Evolutionary conservation across 805 yeast species (phyloP), one percentile per base, ranked within the genome.

Genomic region (Saturnispora mendoncae): DNA sequence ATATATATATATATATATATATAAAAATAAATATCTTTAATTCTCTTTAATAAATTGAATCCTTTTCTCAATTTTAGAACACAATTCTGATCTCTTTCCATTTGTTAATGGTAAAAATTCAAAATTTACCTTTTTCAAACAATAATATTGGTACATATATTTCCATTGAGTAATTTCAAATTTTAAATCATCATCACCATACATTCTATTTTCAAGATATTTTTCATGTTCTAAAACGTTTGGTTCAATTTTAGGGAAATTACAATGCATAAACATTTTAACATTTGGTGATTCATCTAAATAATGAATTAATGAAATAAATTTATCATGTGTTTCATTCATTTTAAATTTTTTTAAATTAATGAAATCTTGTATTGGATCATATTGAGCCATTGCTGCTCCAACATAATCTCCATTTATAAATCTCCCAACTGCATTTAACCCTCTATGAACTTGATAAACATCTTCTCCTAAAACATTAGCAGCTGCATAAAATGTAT

Each of bases 161-260:
- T 60, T 50, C 82, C 83, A 78, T 50, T 76, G 80, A 17, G 67
- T 65, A 36, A 69, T 56, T 53, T 79, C 84, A 52, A 77, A 76
- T 56, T 79, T 84, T 49, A 69, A 73, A 13, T 50, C 51, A 39
- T 61, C 61, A 44, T 54, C 60, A 26, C 43, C 36, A 46, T 57
- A 61, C 48, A 59, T 46, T 38, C 65, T 51, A 32, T 54, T 46
- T 31, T 50, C 46, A 14, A 58, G 35, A 26, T 67, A 66, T 9
- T 67, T 66, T 7, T 64, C 65, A 19, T 54, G 51, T 44, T 66
- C 64, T 43, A 61, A 39, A 4, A 42, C 44, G 9, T 54, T 52
- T 1, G 80, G 80, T 46, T 74, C 72, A 36, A 74, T 56, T 54
- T 74, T 74, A 3, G 80, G 80, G 52, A 58, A 68, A 52, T 74